phyloP scores from a whole-genome alignment of 371 early-diverging fungal species.

The Chytridium lagenaria region DNA sequence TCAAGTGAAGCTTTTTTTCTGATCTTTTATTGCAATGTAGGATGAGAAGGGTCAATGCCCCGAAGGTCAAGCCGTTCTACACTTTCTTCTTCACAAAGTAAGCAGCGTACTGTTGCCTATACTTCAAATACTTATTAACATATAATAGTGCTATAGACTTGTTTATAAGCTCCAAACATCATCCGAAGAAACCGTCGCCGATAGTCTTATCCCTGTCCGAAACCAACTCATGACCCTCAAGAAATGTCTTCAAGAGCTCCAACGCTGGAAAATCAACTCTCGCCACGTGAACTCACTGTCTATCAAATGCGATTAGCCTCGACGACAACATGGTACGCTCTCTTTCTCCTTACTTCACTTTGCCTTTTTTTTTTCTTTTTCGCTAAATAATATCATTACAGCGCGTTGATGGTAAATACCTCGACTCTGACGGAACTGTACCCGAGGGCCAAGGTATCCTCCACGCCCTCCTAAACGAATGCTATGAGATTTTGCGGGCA shows the following conservation, averaged over 20 bases:
- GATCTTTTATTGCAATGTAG: background rate
- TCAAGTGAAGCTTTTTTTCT: background rate
- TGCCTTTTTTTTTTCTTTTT: background rate
- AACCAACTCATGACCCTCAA: conserved; percentile 86
- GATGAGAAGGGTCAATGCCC: conserved; percentile 70
- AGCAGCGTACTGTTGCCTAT: conserved; percentile 17
- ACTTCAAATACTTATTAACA: conserved; percentile 14
- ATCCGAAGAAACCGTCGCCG: conserved; percentile 86
- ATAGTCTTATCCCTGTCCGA: conserved; percentile 81
- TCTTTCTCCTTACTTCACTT: background rate
- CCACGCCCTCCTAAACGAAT: conserved; percentile 82
- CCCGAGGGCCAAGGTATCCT: conserved; percentile 86
- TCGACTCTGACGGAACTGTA: conserved; percentile 78
- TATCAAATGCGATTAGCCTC: conserved; percentile 88
- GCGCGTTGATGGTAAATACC: conserved; percentile 87
- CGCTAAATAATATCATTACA: no score
- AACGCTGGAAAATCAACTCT: conserved; percentile 75
- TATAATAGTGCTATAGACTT: conserved; percentile 73
- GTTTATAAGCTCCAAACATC: conserved; percentile 78
- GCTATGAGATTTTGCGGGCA: conserved; percentile 85
- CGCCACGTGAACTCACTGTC: conserved; percentile 81
- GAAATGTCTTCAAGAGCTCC: conserved; percentile 79
- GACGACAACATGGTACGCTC: conserved; percentile 40
- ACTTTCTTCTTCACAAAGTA: conserved; percentile 82
- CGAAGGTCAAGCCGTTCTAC: conserved; percentile 81